These are phyloP conservation scores for Microdochium nivale DNA, from an alignment of 2,329 filamentous ascomycete genomes.

Conservation along the genomic window DNA sequence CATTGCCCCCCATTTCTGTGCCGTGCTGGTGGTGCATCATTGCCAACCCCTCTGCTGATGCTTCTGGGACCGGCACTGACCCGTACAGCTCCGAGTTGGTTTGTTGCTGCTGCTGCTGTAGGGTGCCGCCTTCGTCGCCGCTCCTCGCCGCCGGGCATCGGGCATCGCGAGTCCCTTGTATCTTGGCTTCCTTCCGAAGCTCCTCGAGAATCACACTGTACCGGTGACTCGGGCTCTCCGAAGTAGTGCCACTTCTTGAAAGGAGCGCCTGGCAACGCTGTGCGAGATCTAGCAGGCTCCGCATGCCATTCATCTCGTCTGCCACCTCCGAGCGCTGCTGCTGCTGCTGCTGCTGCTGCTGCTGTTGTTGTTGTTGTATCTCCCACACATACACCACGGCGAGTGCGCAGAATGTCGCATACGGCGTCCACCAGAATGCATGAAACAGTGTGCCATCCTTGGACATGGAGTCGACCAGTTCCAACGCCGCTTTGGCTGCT, in stretches of 20 bases:
- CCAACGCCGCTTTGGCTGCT: slow-evolving; percentile 31
- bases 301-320: background rate
- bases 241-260: slow-evolving; percentile 20
- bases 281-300: slow-evolving; percentile 28
- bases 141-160: too few species aligned
- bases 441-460: slow-evolving; percentile 30
- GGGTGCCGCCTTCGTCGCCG: too few species aligned
- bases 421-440: slow-evolving; percentile 22
- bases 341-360: background rate
- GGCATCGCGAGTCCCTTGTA: background rate
- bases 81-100: too few species aligned
- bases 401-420: slow-evolving; percentile 31
- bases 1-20: too few species aligned
- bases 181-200: slow-evolving; percentile 28
- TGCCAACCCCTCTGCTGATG: too few species aligned
- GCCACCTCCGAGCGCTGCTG: background rate
- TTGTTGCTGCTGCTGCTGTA: too few species aligned
- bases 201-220: slow-evolving; percentile 46
- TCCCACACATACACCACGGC: slow-evolving; percentile 39
- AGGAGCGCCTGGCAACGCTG: slow-evolving; percentile 38
- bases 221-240: slow-evolving; percentile 33
- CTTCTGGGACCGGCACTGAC: too few species aligned
- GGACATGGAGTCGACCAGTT: slow-evolving; percentile 31
- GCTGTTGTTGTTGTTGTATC: slow-evolving; percentile 24
- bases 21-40: too few species aligned